Evolutionary conservation across 1,284 basidiomycete species (phyloP).

Genomic region (Irpex sp.): DNA sequence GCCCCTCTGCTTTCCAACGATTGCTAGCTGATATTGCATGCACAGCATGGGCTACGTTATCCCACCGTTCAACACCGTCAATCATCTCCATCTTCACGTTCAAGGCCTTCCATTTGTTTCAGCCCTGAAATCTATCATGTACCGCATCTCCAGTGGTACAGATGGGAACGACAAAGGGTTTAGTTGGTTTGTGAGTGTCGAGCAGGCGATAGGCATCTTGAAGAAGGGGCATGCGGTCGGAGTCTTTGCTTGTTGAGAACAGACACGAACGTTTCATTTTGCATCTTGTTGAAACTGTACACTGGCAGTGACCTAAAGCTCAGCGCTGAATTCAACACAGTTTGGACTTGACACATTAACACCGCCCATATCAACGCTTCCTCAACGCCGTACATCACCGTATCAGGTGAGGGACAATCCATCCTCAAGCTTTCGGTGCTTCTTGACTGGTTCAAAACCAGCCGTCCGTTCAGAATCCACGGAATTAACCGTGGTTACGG

Average conservation of each 20-base stretch:
- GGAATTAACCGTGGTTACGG: neutral
- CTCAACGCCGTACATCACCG: too few species aligned
- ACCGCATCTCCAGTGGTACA: slow-evolving; percentile 42
- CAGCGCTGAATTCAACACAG: too few species aligned
- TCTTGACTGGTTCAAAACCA: neutral
- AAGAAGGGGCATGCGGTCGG: slow-evolving; percentile 45
- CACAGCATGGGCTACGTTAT: slow-evolving; percentile 71
- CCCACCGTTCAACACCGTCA: slow-evolving; percentile 69
- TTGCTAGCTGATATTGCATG: neutral
- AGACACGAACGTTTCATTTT: too few species aligned
- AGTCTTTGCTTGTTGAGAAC: slow-evolving; percentile 43
- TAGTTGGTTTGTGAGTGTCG: slow-evolving; percentile 67
- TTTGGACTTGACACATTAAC: too few species aligned
- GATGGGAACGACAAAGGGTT: slow-evolving; percentile 52
- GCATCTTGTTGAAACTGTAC: too few species aligned
- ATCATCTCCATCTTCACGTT: slow-evolving; percentile 76
- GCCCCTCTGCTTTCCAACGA: neutral
- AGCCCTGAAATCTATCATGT: slow-evolving; percentile 40
- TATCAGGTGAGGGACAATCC: too few species aligned
- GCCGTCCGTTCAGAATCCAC: neutral
- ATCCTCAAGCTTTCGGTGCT: too few species aligned
- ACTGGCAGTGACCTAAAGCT: too few species aligned
- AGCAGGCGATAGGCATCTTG: slow-evolving; percentile 56
- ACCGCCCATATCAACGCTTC: too few species aligned
- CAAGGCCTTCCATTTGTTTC: slow-evolving; percentile 60